phyloP scores from a whole-genome alignment of 2,329 filamentous ascomycete species.

The Diaporthe ampelina region DNA sequence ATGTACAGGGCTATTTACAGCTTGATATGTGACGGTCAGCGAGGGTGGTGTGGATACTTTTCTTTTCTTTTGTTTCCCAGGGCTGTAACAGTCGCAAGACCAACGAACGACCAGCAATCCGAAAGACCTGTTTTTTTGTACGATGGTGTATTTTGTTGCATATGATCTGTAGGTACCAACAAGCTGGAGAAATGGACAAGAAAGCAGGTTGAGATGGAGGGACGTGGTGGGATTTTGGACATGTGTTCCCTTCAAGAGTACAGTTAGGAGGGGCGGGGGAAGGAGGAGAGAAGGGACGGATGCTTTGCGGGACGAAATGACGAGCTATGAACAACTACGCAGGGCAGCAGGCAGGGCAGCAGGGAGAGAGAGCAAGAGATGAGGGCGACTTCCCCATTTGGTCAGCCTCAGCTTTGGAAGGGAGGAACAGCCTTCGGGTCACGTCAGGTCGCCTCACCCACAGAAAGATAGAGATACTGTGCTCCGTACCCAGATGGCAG shows the following conservation, averaged over 20 bases:
- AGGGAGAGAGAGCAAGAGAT: slow-evolving; percentile 5
- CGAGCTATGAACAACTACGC: slow-evolving; percentile 12
- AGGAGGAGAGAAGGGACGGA: slow-evolving; percentile 5
- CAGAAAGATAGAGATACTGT: background rate
- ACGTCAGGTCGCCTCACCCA: slow-evolving; percentile 18
- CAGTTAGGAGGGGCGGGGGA: background rate
- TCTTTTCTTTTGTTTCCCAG: slow-evolving; percentile 2
- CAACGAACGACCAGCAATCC: slow-evolving; percentile 24
- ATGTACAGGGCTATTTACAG: slow-evolving; percentile 36
- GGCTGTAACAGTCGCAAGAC: background rate
- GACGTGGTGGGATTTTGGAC: background rate
- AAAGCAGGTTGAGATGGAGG: background rate
- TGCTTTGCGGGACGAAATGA: background rate
- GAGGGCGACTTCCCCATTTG: slow-evolving; percentile 8
- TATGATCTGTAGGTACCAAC: slow-evolving; percentile 37
- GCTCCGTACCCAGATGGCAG: background rate
- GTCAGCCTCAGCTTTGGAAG: slow-evolving; percentile 31
- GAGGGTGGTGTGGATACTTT: slow-evolving; percentile 24
- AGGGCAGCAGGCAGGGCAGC: slow-evolving; percentile 15
- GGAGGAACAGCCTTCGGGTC: background rate
- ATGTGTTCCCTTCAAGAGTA: slow-evolving; percentile 7
- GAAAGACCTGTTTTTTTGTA: slow-evolving; percentile 32
- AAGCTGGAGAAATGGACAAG: slow-evolving; percentile 32
- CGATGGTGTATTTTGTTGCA: slow-evolving; percentile 44
- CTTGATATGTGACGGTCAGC: slow-evolving; percentile 10